Evolutionary conservation across 495 filamentous ascomycete genomes (phyloP), one percentile per base, ranked within the genome.

Genomic region (Lentithecium fluviatile): DNA sequence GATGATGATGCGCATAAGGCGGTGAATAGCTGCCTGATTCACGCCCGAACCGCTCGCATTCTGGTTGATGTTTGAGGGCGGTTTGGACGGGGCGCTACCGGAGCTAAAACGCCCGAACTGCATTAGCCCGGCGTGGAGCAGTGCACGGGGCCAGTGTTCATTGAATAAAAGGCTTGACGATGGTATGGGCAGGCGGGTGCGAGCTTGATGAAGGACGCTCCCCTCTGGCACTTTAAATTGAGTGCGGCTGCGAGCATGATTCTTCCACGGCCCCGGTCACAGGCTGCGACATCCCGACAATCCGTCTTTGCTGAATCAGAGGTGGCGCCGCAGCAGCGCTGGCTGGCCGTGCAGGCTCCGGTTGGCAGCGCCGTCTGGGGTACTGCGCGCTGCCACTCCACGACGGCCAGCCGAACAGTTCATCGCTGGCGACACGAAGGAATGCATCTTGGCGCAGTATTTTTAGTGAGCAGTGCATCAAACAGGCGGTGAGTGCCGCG

Each of bases 1-100:
- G 48, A 61, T 32, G 48, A 61, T 64, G 65, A 64, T 68, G 65
- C 55, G 52, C 60, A 61, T 68, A 55, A 59, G 62, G 66, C 66
- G 62, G 66, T 69, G 66, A 65, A 69, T 49, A 32, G 65, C 32
- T 57, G 62, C 66, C 62, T 65, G 66, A 69, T 55, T 65, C 61
- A 68, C 13, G 65, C 65, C 54, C 65, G 56, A 67, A 55, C 45
- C 48, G 26, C 45, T 42, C 36, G 62, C 62, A 45, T 54, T 45
- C 23, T 60, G 55, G 54, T 64, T 26, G 51, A 61, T 36, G 56
- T 64, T 60, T 64, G 65, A 64, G 56, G 42, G 58, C 58, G 53
- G 56, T 68, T 68, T 68, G 55, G 65, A 67, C 34, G 54, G 23
- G 60, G n/a, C 60, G 45, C 65, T 45, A 63, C 56, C 60, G 59